Evolutionary conservation across 2,329 filamentous ascomycete genomes (phyloP), one percentile per base, ranked within the genome.

Genomic region (Fonsecaea multimorphosa): DNA sequence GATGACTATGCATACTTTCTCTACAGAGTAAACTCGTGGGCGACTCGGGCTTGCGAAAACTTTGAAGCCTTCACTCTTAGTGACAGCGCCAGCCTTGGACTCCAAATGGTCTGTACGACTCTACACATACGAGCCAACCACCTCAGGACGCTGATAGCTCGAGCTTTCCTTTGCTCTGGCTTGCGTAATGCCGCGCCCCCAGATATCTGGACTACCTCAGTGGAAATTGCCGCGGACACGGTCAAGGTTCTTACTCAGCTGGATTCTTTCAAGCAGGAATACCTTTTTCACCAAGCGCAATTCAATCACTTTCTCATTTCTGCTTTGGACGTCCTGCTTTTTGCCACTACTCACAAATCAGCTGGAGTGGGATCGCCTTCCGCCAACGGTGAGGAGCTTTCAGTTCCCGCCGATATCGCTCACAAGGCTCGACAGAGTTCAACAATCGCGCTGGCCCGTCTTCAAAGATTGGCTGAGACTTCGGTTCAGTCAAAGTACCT

Each of bases 261-360:
- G 44, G 61, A 63, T 34, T 19, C 36, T 8, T 27, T n/a, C 29
- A 46, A 19, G 29, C 44, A 38, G 12, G 61, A 63, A 29, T 63
- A 63, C 27, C 61, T 44, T 1, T 63, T 63, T 9, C 61, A 63
- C 31, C 38, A 58, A 34, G 38, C 61, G 9, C 61, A 63, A 9
- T 31, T 63, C 29, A 63, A 63, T 14, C 54, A 63, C 19, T 63
- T 63, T 32, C 22, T 63, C 12, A 46, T 63, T 19, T 58, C 61
- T 9, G 61, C 61, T 16, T n/a, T 63, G 44, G 61, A 63, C 19
- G 19, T 63, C 19, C 44, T 63, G 6, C 54, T 63, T 22, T 63
- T 63, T 16, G 61, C 46, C 24, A 60, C 58, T 8, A 52, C 46
- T 6, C 55, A 58, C 46, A 51, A 40, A 24, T 32, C 31, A 11